A percentile compares a stretch with the other conserved stretches of the same genome.
phyloP scores from a whole-genome alignment of 2,329 filamentous ascomycete genomes.

The Phialophora tarda region DNA sequence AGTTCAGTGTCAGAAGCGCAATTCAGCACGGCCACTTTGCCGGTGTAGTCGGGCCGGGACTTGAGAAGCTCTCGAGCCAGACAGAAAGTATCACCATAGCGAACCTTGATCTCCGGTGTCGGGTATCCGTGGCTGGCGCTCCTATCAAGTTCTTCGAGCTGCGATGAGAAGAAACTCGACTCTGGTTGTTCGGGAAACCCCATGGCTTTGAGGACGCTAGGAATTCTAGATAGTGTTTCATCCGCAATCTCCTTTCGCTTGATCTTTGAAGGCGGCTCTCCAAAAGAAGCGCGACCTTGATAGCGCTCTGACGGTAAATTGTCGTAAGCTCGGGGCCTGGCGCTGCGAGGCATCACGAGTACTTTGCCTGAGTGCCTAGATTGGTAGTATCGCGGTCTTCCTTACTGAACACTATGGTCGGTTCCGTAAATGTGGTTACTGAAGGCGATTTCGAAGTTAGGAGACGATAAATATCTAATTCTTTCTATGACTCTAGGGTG shows the following conservation, averaged over 20 bases:
- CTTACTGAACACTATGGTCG: too few relatives aligned
- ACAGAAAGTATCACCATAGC: slow-evolving; percentile 21
- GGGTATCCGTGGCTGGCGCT: slow-evolving; percentile 13
- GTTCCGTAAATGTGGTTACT: too few relatives aligned
- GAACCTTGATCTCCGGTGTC: slow-evolving; percentile 11
- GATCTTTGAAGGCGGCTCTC: slow-evolving; percentile 8
- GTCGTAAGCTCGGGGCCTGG: slow-evolving; percentile 18
- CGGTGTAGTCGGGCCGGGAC: slow-evolving; percentile 16
- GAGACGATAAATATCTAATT: too few relatives aligned
- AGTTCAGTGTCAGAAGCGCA: slow-evolving; percentile 22
- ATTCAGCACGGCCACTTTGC: slow-evolving; percentile 21
- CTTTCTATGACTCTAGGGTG: too few relatives aligned
- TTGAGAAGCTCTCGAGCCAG: slow-evolving; percentile 16
- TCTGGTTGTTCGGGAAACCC: slow-evolving; percentile 12
- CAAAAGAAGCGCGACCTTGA: slow-evolving; percentile 24
- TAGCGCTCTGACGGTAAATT: slow-evolving; percentile 22
- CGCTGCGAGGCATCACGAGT: slow-evolving; percentile 11
- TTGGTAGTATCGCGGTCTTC: too few relatives aligned
- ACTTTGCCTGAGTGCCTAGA: too few relatives aligned
- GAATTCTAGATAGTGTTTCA: slow-evolving; percentile 15
- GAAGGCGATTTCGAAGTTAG: too few relatives aligned
- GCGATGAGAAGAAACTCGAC: slow-evolving; percentile 19
- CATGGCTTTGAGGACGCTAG: slow-evolving; percentile 5
- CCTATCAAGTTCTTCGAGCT: slow-evolving; percentile 16
- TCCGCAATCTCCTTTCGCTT: slow-evolving; percentile 17